Evolutionary conservation across 108 stramenopile species (phyloP), one percentile per base, ranked within the genome.

Genomic region (Cyclotella choctawhatcheeana): DNA sequence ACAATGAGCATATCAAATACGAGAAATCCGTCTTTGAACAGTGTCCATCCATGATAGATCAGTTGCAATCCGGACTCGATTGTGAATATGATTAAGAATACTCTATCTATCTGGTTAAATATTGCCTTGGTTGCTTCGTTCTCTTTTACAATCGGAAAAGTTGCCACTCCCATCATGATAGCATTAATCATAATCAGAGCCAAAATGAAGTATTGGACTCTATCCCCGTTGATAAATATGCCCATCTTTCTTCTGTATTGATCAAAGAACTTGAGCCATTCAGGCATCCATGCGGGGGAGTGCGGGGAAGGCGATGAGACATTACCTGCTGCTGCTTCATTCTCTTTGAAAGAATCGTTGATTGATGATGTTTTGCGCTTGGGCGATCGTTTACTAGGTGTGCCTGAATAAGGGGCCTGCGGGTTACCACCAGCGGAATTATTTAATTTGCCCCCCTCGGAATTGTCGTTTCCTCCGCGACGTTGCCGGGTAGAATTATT

Each of bases 1-100:
- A 92, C 86, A 54, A 92, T 74, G 20, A 88, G 40, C n/a, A 89
- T 58, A 74, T 92, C 91, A 77, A 92, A 92, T 18, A 82, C 64
- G 1, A 92, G 37, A 6, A 6, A 40, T 40, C 8, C 37, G 12
- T 40, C 37, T 12, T 40, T 40, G 37, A 40, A 40, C 12, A 40
- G 37, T 40, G 37, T 40, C 37, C 37, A 40, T 40, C 37, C 37
- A 12, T 40, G 37, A 40, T 40, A 40, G 6, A 12, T 12, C 12
- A 40, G 12, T 40, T 40, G 37, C 37, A 40, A 8, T 12, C 6
- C 37, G 6, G 37, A 6, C 12, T 40, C 37, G 37, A 40, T 40
- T 40, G 37, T 40, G 12, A 40, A 40, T 40, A 40, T 40, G 37
- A 40, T 40, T 6, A 40, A 12, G 12, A 40, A 40, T 6, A 40